Base-by-base conservation (phyloP, 2,329 filamentous ascomycete species). In the Ilyonectria destructans region DNA sequence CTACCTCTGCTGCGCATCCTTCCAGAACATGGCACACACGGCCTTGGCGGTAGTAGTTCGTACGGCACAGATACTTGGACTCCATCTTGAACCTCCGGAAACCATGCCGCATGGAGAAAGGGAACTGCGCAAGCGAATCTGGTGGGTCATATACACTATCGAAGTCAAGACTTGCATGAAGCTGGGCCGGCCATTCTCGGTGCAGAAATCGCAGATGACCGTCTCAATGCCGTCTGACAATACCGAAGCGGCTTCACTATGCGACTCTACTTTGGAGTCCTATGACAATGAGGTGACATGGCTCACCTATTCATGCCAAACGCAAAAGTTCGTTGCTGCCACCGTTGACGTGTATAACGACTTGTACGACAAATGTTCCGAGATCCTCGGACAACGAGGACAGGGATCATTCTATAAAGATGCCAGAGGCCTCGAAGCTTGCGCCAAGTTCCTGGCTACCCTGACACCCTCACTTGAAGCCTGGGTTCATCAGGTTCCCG, bases 131-230 rank as follows among this genome's bases (percentile, higher is more conserved):
- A 86, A 83, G 70, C 80, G 86, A 0, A 65, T 88, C 9, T 89
- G 87, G 87, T 89, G 86, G 86, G 77, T 75, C 0, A 71, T 89
- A 0, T 88, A 83, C 70, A 77, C 79, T 1, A 75, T 88, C 17
- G 87, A 89, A 61, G 82, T 77, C 64, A 86, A 85, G 69, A 81
- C 77, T 2, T 80, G 79, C 67, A 83, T 85, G 78, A 85, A 86
- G 66, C 79, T 87, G 4, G 85, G 85, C 3, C 81, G 85, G 0
- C 85, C 85, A 1, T 82, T 82, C 31, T 74, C 78, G 7, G 69
- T 82, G 1, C 72, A 81, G 37, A 69, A 79, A 15, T 76, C 76
- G n/a, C 61, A 79, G 23, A 77, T 80, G 10, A 80, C 80, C 0
- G 82, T 80, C 35, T 76, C 73, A 5, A 62, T 84, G 4, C 84